Base-by-base conservation (phyloP, 2,329 filamentous ascomycete genomes). In the Fusarium armeniacum region DNA sequence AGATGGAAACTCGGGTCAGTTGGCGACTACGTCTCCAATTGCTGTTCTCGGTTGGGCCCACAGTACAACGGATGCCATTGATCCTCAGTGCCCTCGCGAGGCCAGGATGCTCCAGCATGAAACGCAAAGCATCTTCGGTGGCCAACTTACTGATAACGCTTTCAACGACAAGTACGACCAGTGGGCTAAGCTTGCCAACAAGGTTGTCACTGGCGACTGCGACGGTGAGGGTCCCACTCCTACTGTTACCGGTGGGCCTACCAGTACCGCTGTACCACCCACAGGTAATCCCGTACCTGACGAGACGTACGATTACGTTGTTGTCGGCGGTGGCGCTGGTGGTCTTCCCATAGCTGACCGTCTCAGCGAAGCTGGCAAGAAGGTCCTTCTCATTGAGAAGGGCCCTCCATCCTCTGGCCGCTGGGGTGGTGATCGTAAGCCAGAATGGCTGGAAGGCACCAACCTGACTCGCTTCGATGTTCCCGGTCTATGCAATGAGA, bases 121-220 rank as follows among this genome's bases (percentile, higher is more conserved):
- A 20, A 51, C 36, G 6, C 58, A 61, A 36, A 61, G 58, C 20
- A 61, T 61, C 36, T 61, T 61, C 7, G 58, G 58, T 60, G 58
- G 54, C 0, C 44, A 59, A 12, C 58, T 61, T 6, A 61, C 58
- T 1, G 32, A 30, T 11, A 61, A 61, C 15, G 44, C 54, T 3
- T 61, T 61, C 10, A 61, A 61, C 4, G 4, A 6, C 2, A 5
- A 61, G 1, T 61, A 61, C 3, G 55, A 38, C 0, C 20, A 16
- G 4, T 61, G 58, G 58, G 58, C 44, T 8, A 44, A 61, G 36
- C 58, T 61, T 3, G 58, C 58, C 0, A 60, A 44, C 0, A 61
- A 61, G 20, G 44, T 60, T 60, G 58, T 61, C 11, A 24, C 51
- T 0, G 58, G 58, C 3, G 10, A 44, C 20, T 61, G 58, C 15